Conservation (phyloP, 768 basidiomycete genomes). For the Russula abietina region DNA sequence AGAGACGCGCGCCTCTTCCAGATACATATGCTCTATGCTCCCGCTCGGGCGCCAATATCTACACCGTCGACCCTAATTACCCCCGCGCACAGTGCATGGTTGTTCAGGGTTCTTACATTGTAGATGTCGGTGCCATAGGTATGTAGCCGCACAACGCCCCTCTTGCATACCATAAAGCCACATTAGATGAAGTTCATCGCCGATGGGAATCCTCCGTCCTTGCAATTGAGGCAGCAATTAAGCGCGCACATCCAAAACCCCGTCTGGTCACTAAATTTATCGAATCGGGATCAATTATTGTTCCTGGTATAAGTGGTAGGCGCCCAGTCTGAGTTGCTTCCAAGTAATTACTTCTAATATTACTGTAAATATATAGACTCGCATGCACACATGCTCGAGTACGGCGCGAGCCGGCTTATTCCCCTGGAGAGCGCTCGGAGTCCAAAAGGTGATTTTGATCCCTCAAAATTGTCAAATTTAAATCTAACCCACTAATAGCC, state of each 20-base stretch:
- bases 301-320: constrained; percentile 70
- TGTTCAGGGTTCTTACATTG: constrained; percentile 45
- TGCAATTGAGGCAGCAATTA: constrained; percentile 22
- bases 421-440: constrained; percentile 58
- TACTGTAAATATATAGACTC: constrained; percentile 46
- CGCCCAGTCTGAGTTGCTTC: constrained; percentile 16
- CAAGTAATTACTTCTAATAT: constrained; percentile 22
- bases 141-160: constrained; percentile 26
- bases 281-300: constrained; percentile 50
- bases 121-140: constrained; percentile 54
- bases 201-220: constrained; percentile 35
- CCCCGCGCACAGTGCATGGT: constrained; percentile 58
- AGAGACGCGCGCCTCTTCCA: constrained; percentile 21
- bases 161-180: constrained; percentile 9
- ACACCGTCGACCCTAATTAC: constrained; percentile 57
- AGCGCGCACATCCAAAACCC: constrained; percentile 25
- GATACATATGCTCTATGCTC: constrained; percentile 61
- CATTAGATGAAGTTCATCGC: constrained; percentile 38
- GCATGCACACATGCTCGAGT: constrained; percentile 73
- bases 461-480: constrained; percentile 1
- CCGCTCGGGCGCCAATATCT: constrained; percentile 44
- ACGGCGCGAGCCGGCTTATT: constrained; percentile 60
- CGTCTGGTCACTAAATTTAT: constrained; percentile 44
- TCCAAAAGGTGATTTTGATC: constrained; percentile 42
- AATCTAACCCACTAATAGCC: constrained; percentile 36